These are phyloP conservation scores for Cerioporus squamosus DNA, from an alignment of 1,284 basidiomycete species.

Conservation along the genomic window DNA sequence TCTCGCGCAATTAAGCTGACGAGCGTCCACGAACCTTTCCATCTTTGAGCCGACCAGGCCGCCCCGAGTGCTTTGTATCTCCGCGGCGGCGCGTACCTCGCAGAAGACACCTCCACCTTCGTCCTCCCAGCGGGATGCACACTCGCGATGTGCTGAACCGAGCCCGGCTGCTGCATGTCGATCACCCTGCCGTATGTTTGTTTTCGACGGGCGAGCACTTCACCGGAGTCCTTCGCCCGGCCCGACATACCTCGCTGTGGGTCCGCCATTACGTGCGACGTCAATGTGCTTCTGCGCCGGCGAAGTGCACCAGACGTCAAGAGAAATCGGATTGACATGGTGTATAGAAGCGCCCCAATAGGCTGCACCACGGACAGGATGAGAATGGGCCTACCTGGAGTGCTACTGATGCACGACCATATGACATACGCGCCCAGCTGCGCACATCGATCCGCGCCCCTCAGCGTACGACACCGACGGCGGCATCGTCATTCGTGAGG, in stretches of 20 bases:
- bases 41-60: conserved; percentile 8
- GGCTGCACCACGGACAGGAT: neutral
- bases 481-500: neutral
- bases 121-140: too few relatives aligned
- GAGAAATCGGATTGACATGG: neutral
- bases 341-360: conserved; percentile 4
- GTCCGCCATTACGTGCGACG: conserved; percentile 3
- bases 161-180: neutral
- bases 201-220: neutral
- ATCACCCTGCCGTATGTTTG: neutral
- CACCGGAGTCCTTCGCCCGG: neutral
- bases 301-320: neutral
- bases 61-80: neutral
- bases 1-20: conserved; percentile 8
- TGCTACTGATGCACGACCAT: neutral
- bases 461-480: neutral
- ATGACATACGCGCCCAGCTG: neutral
- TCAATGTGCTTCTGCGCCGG: neutral
- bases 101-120: too few relatives aligned
- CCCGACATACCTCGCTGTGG: conserved; percentile 2
- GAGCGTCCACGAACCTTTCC: neutral
- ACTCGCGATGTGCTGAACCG: neutral
- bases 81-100: neutral
- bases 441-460: neutral
- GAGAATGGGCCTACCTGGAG: conserved; percentile 7